Conservation (phyloP, 2,329 filamentous ascomycete genomes). For the Cladosporium sphaerospermum region DNA sequence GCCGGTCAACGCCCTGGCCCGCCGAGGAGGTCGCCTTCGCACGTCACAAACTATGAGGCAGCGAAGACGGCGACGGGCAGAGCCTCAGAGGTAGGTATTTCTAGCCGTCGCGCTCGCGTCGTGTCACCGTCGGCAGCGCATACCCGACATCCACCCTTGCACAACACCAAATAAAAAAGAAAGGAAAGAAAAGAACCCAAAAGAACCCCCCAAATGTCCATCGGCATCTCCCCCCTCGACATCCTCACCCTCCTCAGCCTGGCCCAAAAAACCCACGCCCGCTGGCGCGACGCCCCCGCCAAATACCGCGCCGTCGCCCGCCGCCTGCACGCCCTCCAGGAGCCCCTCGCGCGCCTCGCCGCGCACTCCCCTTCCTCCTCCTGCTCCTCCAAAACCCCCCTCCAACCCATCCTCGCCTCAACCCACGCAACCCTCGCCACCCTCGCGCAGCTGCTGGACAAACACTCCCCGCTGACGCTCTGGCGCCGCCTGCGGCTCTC, state of each 20-base stretch:
- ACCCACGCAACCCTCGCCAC: neutral
- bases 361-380: neutral
- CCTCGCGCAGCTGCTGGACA: neutral
- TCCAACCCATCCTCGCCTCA: neutral
- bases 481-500: slow-evolving; percentile 1
- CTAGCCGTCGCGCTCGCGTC: too few relatives aligned
- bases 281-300: neutral
- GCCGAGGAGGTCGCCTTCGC: too few relatives aligned
- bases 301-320: neutral
- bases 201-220: neutral
- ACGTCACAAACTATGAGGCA: too few relatives aligned
- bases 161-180: too few relatives aligned
- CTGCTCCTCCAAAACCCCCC: neutral
- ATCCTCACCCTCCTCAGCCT: neutral
- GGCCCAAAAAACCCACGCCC: neutral
- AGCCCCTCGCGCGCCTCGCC: neutral
- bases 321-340: neutral
- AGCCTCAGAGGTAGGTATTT: too few relatives aligned
- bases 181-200: too few relatives aligned
- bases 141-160: neutral
- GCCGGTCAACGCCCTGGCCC: too few relatives aligned
- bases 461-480: neutral
- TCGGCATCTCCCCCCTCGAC: neutral
- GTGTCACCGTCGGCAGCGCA: too few relatives aligned
- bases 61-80: too few relatives aligned